Percentiles rank a stretch among this genome's conserved stretches.
Conservation (phyloP, 1,284 basidiomycete genomes). For the Ustilago sp. region DNA sequence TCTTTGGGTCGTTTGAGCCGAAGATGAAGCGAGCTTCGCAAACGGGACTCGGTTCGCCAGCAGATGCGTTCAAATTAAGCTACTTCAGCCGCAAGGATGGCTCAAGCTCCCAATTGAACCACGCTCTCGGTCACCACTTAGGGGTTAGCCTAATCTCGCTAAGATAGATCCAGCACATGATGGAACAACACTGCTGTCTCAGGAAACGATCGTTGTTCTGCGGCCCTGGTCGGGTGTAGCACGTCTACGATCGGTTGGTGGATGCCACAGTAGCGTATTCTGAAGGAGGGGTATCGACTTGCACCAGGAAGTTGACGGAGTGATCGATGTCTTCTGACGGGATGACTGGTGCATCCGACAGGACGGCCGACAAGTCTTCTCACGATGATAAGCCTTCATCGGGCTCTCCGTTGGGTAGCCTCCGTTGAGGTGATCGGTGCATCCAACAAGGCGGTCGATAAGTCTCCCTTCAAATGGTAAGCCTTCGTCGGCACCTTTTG, state of each 20-base stretch:
- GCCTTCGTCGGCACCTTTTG: no score
- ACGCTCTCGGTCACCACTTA: not conserved
- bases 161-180: not conserved
- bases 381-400: no score
- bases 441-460: no score
- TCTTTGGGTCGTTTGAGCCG: not conserved
- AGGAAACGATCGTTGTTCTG: not conserved
- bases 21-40: not conserved
- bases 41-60: not conserved
- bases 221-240: no score
- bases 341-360: no score
- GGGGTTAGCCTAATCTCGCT: not conserved
- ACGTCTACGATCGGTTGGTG: not conserved
- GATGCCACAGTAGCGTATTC: not conserved
- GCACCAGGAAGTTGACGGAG: no score
- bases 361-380: no score
- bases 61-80: not conserved
- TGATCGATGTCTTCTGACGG: no score
- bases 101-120: not conserved
- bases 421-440: no score
- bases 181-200: not conserved
- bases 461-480: no score
- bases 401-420: no score
- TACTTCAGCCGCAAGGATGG: not conserved
- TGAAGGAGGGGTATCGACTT: no score